Evolutionary conservation across 1,284 basidiomycete genomes (phyloP).

Genomic region (Pseudomicrostroma phylloplanum): DNA sequence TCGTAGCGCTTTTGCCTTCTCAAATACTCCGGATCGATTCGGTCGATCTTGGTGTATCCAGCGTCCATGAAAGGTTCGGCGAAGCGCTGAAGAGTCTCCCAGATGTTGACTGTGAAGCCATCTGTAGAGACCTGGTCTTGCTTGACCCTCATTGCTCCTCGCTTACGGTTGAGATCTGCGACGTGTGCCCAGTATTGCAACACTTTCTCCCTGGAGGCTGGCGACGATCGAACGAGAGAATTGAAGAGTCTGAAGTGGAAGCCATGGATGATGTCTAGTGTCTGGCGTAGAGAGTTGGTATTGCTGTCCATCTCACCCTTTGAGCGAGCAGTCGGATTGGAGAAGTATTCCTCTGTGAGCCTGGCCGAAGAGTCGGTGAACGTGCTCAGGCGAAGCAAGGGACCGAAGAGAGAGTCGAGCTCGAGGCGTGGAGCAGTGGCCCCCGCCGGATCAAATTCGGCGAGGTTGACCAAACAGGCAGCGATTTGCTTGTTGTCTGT

Average conservation of each 20-base stretch:
- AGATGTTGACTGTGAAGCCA: constrained; percentile 86
- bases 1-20: constrained; percentile 40
- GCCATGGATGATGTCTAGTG: constrained; percentile 55
- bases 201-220: constrained; percentile 73
- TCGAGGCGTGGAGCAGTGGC: constrained; percentile 56
- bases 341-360: constrained; percentile 34
- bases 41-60: constrained; percentile 74
- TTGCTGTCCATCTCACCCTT: constrained; percentile 33
- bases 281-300: constrained; percentile 31
- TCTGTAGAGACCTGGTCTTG: constrained; percentile 79
- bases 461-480: constrained; percentile 54
- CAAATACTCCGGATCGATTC: constrained; percentile 73
- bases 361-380: constrained; percentile 40
- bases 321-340: constrained; percentile 28
- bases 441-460: constrained; percentile 64
- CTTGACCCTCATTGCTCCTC: constrained; percentile 83
- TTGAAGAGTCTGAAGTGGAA: constrained; percentile 86
- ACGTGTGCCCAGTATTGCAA: constrained; percentile 75
- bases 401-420: constrained; percentile 42
- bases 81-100: constrained; percentile 73
- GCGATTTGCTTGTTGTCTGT: constrained; percentile 78
- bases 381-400: constrained; percentile 36
- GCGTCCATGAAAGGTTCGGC: constrained; percentile 97
- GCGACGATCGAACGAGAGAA: constrained; percentile 72
- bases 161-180: constrained; percentile 70